Base-by-base conservation (phyloP, 805 yeast genomes). In the Ascoidea asiatica region DNA sequence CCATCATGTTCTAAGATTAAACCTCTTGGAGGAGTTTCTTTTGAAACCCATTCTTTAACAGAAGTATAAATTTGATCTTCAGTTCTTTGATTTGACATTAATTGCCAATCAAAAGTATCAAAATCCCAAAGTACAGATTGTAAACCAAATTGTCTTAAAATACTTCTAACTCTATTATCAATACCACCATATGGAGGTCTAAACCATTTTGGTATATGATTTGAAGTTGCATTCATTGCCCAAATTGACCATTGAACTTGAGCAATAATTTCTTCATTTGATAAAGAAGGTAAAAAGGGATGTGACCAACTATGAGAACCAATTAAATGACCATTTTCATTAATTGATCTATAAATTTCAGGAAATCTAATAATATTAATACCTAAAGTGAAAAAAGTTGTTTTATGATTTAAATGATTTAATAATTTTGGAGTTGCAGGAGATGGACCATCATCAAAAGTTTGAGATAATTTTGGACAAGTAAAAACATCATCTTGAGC, bases 161-260 rank as follows among this genome's bases (percentile, higher is more conserved):
- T 84, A 1, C 79, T 64, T 46, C 97, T 66, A 1, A 90, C 82
- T 44, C 97, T 66, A 58, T 88, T 81, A 63, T 90, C 98, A 33
- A 86, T 70, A 0, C 95, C 97, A 1, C 97, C 98, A 57, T 86
- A 90, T 1, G 98, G 98, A 0, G 98, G 98, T 52, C 98, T 73
- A 60, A 84, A 90, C 84, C 90, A 90, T 55, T 81, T 81, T 5
- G 98, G 98, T 7, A 84, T 58, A 54, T 88, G 89, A 21, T 79
- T 69, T 0, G 86, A 84, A 0, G 97, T 88, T 1, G 96, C 96
- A 64, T 90, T 89, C 88, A 89, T 85, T 4, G 97, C 96, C 97
- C 97, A 90, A 29, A 87, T 77, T 1, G 94, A 79, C 98, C 98
- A 90, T 60, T 89, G 81, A 37, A 90, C 63, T 58, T 90, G 95